These are phyloP conservation scores for Fusarium nelsonii DNA, from an alignment of 2,329 filamentous ascomycete genomes.

Conservation along the genomic window DNA sequence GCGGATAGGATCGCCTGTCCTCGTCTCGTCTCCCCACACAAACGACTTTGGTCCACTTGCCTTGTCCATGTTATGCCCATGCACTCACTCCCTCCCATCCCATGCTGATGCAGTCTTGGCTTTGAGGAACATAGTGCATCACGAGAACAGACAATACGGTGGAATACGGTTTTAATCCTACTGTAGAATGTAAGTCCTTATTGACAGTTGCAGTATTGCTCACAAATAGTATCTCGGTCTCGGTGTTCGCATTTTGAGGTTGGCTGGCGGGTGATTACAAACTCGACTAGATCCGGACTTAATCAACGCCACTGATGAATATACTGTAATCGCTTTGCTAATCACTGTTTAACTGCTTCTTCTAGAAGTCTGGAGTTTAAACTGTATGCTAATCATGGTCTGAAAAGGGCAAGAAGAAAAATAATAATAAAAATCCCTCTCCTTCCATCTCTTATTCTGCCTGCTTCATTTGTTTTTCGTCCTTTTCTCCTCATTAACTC, in stretches of 20 bases:
- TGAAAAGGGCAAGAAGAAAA: slow-evolving; percentile 4
- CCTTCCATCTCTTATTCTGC: neutral
- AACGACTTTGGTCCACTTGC: slow-evolving; percentile 16
- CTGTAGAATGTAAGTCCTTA: neutral
- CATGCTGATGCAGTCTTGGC: slow-evolving; percentile 4
- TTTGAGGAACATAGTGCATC: neutral
- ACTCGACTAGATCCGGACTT: slow-evolving; percentile 5
- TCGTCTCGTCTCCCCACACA: slow-evolving; percentile 30
- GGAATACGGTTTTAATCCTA: neutral
- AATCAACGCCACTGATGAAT: slow-evolving; percentile 8
- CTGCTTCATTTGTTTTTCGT: neutral
- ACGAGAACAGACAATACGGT: slow-evolving; percentile 21
- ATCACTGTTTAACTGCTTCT: neutral
- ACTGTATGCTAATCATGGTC: neutral
- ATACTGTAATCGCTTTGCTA: slow-evolving; percentile 6
- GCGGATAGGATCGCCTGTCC: slow-evolving; percentile 8
- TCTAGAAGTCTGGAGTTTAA: neutral
- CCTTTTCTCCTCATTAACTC: slow-evolving; percentile 10
- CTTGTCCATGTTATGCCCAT: neutral
- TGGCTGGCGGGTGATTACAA: slow-evolving; percentile 14
- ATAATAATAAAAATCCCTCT: neutral
- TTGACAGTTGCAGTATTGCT: slow-evolving; percentile 3
- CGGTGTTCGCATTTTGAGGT: neutral
- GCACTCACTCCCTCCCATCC: neutral
- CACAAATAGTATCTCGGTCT: neutral